A percentile compares a stretch with the other conserved stretches of the same genome.
Evolutionary conservation across 2,329 filamentous ascomycete genomes (phyloP).

Genomic region (Cadophora malorum): DNA sequence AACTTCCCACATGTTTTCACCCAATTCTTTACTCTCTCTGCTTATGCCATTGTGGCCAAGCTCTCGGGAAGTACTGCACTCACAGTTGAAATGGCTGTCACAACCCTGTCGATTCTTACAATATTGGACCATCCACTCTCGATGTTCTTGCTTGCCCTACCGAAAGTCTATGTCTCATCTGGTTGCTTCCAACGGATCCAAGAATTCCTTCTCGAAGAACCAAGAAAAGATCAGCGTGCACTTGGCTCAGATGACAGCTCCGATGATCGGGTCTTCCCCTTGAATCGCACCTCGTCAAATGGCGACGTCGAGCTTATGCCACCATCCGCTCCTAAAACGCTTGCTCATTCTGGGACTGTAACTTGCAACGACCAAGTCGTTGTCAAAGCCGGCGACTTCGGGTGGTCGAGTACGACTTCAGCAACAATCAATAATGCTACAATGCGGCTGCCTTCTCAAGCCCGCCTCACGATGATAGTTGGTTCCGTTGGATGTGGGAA

Average conservation of each 20-base stretch:
- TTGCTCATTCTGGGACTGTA: neutral
- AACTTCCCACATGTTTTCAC: conserved; percentile 15
- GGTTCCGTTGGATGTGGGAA: conserved; percentile 17
- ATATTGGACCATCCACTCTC: conserved; percentile 8
- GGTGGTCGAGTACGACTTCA: neutral
- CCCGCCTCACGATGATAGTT: conserved; percentile 12
- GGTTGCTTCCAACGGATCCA: conserved; percentile 15
- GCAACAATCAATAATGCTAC: conserved; percentile 7
- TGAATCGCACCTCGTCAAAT: neutral
- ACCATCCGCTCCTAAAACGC: neutral
- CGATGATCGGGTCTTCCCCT: no score
- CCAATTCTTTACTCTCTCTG: conserved; percentile 7
- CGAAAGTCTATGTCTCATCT: conserved; percentile 13
- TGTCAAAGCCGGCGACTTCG: neutral
- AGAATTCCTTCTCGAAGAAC: conserved; percentile 13
- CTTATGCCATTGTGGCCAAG: conserved; percentile 9
- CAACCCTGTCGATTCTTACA: conserved; percentile 7
- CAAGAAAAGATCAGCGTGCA: conserved; percentile 6
- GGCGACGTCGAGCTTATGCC: conserved; percentile 11
- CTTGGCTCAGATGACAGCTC: conserved; percentile 6
- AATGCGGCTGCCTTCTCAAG: neutral
- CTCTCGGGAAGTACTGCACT: neutral
- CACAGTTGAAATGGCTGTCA: conserved; percentile 6
- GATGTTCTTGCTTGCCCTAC: conserved; percentile 13
- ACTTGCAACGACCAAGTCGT: conserved; percentile 3